phyloP scores from a whole-genome alignment of 202 grass and related monocot genomes.

The Zizania palustris region DNA sequence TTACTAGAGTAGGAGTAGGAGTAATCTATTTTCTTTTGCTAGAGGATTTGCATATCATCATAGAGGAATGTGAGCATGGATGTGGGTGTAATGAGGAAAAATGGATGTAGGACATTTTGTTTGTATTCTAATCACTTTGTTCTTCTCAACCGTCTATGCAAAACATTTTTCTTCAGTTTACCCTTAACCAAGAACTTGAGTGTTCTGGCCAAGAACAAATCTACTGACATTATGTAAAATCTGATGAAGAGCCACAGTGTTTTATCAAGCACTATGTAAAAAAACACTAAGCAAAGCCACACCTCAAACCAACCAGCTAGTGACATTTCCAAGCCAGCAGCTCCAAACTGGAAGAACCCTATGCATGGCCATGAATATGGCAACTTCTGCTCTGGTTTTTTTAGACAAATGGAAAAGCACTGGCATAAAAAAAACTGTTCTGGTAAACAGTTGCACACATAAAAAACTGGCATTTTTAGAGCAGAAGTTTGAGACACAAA shows the following conservation, averaged over 20 bases:
- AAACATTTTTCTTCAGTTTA: neutral
- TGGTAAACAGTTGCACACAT: neutral
- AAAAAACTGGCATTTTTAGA: neutral
- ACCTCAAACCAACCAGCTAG: neutral
- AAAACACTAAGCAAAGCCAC: neutral
- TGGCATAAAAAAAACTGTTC: neutral
- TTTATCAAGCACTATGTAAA: neutral
- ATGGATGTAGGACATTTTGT: conserved; percentile 23
- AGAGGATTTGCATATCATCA: conserved; percentile 59
- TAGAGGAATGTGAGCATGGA: conserved; percentile 38
- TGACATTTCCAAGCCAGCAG: neutral
- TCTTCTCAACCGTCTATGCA: neutral
- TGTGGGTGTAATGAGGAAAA: conserved; percentile 35
- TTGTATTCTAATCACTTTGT: conserved; percentile 30
- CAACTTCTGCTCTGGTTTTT: conserved; percentile 1
- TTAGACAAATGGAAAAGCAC: neutral
- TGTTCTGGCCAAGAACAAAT: neutral
- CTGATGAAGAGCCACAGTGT: neutral
- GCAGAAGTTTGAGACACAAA: neutral
- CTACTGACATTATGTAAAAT: conserved; percentile 8
- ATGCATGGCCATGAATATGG: neutral
- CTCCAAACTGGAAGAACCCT: conserved; percentile 25
- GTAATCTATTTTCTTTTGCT: conserved; percentile 48
- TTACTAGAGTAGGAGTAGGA: conserved; percentile 34
- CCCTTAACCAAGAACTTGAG: neutral